Conservation (phyloP, 768 basidiomycete species). For the Termitomyces sp. region DNA sequence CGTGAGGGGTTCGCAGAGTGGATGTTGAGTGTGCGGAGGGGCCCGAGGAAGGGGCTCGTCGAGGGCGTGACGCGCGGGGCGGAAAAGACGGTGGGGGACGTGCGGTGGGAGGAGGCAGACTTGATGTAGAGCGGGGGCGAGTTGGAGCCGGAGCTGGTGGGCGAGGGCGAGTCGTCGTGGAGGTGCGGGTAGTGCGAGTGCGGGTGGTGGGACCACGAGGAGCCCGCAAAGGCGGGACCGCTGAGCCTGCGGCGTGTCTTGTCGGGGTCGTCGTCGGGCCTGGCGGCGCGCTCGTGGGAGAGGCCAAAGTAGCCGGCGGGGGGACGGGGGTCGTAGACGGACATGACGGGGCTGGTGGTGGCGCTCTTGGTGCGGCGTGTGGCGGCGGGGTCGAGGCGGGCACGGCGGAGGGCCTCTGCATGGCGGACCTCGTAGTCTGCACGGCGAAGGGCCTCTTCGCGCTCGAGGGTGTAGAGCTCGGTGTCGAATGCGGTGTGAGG, state of each 20-base stretch:
- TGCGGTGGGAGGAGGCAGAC: constrained; percentile 9
- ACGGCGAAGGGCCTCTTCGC: constrained; percentile 74
- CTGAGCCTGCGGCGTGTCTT: constrained; percentile 42
- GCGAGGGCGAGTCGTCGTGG: constrained; percentile 45
- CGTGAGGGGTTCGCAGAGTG: constrained; percentile 66
- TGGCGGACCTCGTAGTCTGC: constrained; percentile 84
- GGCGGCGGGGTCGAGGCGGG: constrained; percentile 24
- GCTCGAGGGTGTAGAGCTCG: constrained; percentile 85
- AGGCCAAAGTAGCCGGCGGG: constrained; percentile 28
- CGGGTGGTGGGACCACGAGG: neutral
- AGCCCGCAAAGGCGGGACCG: constrained; percentile 45
- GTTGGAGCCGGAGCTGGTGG: constrained; percentile 64
- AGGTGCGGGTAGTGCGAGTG: constrained; percentile 12
- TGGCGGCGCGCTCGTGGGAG: constrained; percentile 26
- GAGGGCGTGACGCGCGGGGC: constrained; percentile 41
- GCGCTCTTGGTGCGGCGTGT: constrained; percentile 47
- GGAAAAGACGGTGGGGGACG: constrained; percentile 16
- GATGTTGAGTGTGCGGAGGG: constrained; percentile 69
- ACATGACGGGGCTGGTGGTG: constrained; percentile 57
- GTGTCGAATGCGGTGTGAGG: constrained; percentile 72
- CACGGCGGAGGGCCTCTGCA: constrained; percentile 61
- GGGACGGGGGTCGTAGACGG: constrained; percentile 3
- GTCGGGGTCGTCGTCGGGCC: constrained; percentile 9
- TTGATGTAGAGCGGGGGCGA: constrained; percentile 32
- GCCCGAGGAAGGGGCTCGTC: constrained; percentile 77